Percentiles rank a stretch among this genome's conserved stretches.
These are phyloP conservation scores for Aspergillus awamori DNA, from an alignment of 2,329 filamentous ascomycete genomes.

Conservation along the genomic window DNA sequence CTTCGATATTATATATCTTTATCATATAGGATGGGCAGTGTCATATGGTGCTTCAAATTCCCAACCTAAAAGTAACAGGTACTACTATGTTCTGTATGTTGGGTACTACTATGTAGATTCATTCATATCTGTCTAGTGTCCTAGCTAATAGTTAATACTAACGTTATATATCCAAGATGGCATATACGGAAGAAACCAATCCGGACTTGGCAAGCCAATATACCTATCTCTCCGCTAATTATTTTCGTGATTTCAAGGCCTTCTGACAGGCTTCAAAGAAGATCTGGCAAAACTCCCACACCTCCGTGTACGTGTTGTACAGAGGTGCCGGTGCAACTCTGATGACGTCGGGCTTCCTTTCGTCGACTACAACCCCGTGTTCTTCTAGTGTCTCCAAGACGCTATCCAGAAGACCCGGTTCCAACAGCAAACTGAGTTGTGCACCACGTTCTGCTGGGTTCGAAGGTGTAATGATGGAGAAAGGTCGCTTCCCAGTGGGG, in stretches of 20 bases:
- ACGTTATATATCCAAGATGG: not conserved
- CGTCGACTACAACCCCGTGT: constrained; percentile 75
- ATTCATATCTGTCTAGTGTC: not conserved
- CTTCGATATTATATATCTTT: no score
- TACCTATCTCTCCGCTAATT: constrained; percentile 3
- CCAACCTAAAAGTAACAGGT: no score
- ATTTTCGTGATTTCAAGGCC: constrained; percentile 31
- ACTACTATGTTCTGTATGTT: no score
- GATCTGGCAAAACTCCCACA: constrained; percentile 62
- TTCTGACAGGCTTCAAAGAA: constrained; percentile 55
- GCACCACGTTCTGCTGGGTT: constrained; percentile 71
- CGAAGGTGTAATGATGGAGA: constrained; percentile 69
- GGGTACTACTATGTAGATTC: no score
- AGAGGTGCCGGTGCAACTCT: constrained; percentile 80
- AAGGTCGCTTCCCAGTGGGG: constrained; percentile 44
- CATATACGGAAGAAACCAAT: not conserved
- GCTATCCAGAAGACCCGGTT: constrained; percentile 68
- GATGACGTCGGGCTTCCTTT: constrained; percentile 83
- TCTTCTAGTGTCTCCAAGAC: constrained; percentile 67
- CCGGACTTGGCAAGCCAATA: not conserved
- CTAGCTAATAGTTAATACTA: no score
- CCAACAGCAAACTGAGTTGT: constrained; percentile 74
- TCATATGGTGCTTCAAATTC: no score
- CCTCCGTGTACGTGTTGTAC: constrained; percentile 79
- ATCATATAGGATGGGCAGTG: not conserved